Evolutionary conservation across 768 basidiomycete genomes (phyloP), one percentile per base, ranked within the genome.

Genomic region (Ramaria sp.): DNA sequence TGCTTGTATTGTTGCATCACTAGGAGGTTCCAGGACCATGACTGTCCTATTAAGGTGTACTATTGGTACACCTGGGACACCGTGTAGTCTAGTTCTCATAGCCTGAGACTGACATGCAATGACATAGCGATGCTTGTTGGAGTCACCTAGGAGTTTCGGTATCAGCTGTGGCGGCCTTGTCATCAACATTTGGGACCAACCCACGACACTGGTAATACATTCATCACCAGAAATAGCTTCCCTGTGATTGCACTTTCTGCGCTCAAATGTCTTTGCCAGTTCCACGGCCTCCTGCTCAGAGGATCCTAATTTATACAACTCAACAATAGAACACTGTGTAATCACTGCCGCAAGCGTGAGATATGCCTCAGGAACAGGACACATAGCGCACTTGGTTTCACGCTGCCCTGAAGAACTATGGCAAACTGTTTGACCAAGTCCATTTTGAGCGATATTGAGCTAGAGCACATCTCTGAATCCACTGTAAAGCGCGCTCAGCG

Each of bases 261-360:
- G 78, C 71, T 97, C 95, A 62, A 96, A 97, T 0, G 76, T 79
- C 71, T 97, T 98, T 1, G 96, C 95, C 43, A 96, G 76, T 66
- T 96, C 90, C 0, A 91, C 84, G 0, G 84, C 80, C 0, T 79
- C 71, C 66, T 97, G 93, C 30, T 79, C 78, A 1, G 75, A 65
- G 58, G 78, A 81, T 12, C 91, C 93, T 56, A 86, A 80, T 2
- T 91, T 77, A 71, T 99, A 98, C 1, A 99, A 77, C 66, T 34
- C 90, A 62, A 93, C 84, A 42, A 99, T 92, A 67, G 86, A 95
- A 69, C 96, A 99, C 67, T 98, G 33, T n/a, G 96, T 97, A 69
- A 99, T 97, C 95, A 99, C 96, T 97, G 13, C 15, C 20, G 19
- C 42, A 27, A 17, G n/a, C 7, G n/a, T 9, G 10, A 9, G 45